Base-by-base conservation (phyloP, 257 asterid species). In the Penstemon davidsonii region DNA sequence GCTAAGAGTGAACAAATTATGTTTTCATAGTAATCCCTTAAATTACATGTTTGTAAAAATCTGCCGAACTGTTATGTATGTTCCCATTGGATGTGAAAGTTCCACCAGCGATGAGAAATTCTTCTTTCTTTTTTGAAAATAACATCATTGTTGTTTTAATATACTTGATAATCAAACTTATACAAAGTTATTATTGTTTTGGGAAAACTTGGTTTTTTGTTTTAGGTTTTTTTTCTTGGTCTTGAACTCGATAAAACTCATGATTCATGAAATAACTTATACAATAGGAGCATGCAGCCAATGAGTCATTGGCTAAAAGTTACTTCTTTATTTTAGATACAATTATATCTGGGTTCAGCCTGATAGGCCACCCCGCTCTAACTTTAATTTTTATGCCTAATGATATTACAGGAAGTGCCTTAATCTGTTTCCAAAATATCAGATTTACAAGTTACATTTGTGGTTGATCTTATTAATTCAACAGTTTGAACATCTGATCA, bases 381-480 rank as follows among this genome's bases (percentile, higher is more conserved):
- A 25, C 33, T 25, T 15, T 25, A 25, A 25, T 25, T 1, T 25
- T 25, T 25, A 2, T 25, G 33, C 33, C 2, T 25, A 25, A 25
- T 25, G 3, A 25, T 25, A 25, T 25, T 25, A 25, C 33, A 25
- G 33, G 33, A 25, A 25, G 33, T 25, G 33, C 33, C 33, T 25
- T 25, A 44, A 44, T 43, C 15, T 42, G 41, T 62, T 62, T 43
- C 10, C 62, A 36, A 18, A 55, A 54, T 56, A 50, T 13, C 18
- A 52, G 45, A 70, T 63, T 38, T 60, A 54, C 60, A 40, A 68
- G 61, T 68, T 72, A 49, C 61, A 7, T 78, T 69, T 59, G 9
- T 38, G 40, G 44, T 62, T 71, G 63, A 62, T 75, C 49, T 46
- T 62, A 42, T 56, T 56, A 37, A 25, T 37, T 67, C 60, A 44